A percentile compares a stretch with the other conserved stretches of the same genome.
Conservation (phyloP, 805 yeast species). For the Trichomonascus vanleenenianus region DNA sequence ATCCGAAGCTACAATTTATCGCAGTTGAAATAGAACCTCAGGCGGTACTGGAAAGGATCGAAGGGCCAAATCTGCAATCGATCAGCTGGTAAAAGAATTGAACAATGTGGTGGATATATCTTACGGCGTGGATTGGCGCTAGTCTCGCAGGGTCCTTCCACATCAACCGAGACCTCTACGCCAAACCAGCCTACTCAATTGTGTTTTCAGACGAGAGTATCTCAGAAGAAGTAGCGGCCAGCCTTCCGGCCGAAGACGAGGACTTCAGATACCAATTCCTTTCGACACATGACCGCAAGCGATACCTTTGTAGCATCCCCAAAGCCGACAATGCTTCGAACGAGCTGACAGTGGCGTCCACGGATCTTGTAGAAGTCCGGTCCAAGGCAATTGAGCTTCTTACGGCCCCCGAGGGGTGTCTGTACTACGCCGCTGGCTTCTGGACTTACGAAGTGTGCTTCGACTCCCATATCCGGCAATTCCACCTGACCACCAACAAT, state of each 20-base stretch:
- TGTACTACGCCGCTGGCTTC: slow-evolving; percentile 33
- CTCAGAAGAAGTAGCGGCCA: no score
- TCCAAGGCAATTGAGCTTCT: slow-evolving; percentile 6
- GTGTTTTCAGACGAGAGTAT: not conserved
- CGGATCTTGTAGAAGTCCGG: not conserved
- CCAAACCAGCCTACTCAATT: not conserved
- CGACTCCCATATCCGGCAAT: slow-evolving; percentile 43
- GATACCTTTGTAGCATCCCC: slow-evolving; percentile 18
- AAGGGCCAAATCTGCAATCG: no score
- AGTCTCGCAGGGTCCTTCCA: no score
- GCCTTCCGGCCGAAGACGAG: no score
- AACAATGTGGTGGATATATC: no score
- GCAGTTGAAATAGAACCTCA: no score
- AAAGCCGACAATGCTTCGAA: not conserved
- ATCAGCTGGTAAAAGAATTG: no score
- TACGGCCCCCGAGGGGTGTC: slow-evolving; percentile 18
- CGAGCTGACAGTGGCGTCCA: not conserved
- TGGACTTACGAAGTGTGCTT: slow-evolving; percentile 49
- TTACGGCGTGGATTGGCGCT: no score
- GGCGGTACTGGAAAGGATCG: no score
- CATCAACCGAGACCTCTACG: not conserved
- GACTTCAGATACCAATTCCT: no score
- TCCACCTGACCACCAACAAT: slow-evolving; percentile 27
- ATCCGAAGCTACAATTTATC: no score
- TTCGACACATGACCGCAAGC: not conserved